Evolutionary conservation across 2,329 filamentous ascomycete species (phyloP), one percentile per base, ranked within the genome.

Genomic region (Pyricularia grisea): DNA sequence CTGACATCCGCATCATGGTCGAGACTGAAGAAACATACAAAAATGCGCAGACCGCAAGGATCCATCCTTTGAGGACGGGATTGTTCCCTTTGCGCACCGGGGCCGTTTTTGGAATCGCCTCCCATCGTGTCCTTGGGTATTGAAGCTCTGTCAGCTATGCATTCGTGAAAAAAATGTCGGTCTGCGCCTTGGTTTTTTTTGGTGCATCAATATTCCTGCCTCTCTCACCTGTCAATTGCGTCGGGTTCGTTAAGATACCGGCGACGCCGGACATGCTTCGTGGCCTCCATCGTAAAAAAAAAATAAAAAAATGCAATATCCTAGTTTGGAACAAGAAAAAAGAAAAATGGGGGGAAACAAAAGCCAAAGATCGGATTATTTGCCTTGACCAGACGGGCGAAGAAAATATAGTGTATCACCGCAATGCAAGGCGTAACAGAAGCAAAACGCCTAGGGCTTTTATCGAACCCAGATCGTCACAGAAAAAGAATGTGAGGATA

Each of bases 41-140:
- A 60, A 80, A 83, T 65, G 85, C 84, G 36, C 85, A 83, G 67
- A 85, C 79, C 65, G 84, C 79, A 70, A 91, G 76, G 12, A 83
- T 73, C 20, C 80, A 78, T 30, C 88, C 88, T 63, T 85, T 82
- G 69, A 91, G 78, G 10, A 85, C 82, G 2, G 88, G 87, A 73
- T 90, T 88, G 10, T 81, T 80, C 66, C 82, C 80, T 12, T 61
- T 27, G 12, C n/a, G 58, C 9, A 30, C 12, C 79, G 76, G 50
- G 81, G 81, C 74, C 82, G 80, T 65, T 80, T 75, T 73, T 84
- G 85, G 1, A 81, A 81, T 71, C 6, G 79, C 79, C 42, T 63
- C 42, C 42, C 42, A 50, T 50, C 42, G 42, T 50, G 42, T 50
- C 42, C 79, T 80, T 33, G n/a, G 5, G 68, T 28, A 33, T 20